Conservation (phyloP, 179 eudicot genomes). For the Silene noctiflora region DNA sequence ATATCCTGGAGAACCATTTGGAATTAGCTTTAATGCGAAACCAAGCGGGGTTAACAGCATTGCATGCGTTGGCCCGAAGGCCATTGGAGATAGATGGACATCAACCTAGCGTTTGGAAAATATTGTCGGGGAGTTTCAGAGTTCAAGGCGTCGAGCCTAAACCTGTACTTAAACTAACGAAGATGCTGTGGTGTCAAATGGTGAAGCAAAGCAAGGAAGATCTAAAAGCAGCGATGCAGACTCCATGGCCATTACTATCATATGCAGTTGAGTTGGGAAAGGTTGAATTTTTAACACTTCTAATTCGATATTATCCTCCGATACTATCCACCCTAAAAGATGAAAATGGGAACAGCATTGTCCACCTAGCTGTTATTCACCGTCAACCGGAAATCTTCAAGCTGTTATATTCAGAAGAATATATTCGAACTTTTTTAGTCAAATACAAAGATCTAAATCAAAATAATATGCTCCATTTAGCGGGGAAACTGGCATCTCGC, state of each 20-base stretch:
- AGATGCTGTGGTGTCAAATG: conserved; percentile 27
- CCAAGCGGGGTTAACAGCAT: conserved; percentile 22
- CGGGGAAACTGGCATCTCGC: conserved; percentile 34
- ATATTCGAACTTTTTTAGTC: conserved; percentile 28
- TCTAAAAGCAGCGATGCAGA: neutral
- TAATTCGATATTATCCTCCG: conserved; percentile 33
- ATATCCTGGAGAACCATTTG: conserved; percentile 6
- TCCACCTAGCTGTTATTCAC: conserved; percentile 34
- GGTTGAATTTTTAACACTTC: conserved; percentile 22
- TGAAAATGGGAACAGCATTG: conserved; percentile 29
- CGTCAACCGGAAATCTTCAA: conserved; percentile 41
- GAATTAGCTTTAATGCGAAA: conserved; percentile 20
- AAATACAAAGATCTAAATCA: conserved; percentile 25
- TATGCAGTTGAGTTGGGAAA: conserved; percentile 25
- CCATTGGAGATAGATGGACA: conserved; percentile 16
- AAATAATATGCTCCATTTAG: conserved; percentile 43
- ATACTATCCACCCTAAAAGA: conserved; percentile 33
- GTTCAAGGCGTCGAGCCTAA: neutral
- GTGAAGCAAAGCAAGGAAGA: neutral
- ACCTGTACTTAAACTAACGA: conserved; percentile 15
- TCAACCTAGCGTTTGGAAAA: conserved; percentile 20
- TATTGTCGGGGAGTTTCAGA: conserved; percentile 9
- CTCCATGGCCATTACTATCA: conserved; percentile 28
- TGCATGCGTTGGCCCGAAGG: conserved; percentile 34
- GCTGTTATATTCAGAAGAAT: conserved; percentile 33